Evolutionary conservation across 2,329 filamentous ascomycete genomes (phyloP), one percentile per base, ranked within the genome.

Genomic region (Gaeumannomyces sp.): DNA sequence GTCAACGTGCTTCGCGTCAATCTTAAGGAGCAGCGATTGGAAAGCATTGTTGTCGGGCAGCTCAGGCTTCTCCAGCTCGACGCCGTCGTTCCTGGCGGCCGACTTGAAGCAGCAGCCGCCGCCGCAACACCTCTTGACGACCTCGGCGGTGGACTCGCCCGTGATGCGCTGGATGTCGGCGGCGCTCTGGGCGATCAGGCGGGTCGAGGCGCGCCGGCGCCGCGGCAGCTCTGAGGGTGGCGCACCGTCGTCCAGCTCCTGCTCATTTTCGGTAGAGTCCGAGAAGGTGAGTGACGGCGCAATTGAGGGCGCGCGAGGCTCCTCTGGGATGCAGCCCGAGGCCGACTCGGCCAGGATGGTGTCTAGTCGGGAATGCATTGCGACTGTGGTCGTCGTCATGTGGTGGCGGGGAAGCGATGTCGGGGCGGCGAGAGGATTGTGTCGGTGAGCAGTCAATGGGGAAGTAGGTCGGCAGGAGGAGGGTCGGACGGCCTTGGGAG

Each of bases 11-110:
- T 91, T 86, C 38, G 88, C 83, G 65, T 87, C 87, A 66, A 98
- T 83, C 71, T 89, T 90, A 70, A 98, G 83, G 63, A 88, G 82
- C 61, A 99, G 83, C 66, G 89, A 91, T 65, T 86, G 84, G 79
- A 91, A 99, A 22, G 95, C 95, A 66, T 89, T 84, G 71, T 96
- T 98, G 75, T 95, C 87, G 1, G 94, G 93, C 2, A 86, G 72
- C 22, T 79, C 71, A 27, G 89, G 75, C 8, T 72, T 73, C 71
- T 88, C 85, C 65, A 82, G 85, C 57, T 83, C 76, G 60, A 85
- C 67, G 38, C 77, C 78, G 2, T 79, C 74, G 62, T 76, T 78
- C 68, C 79, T 78, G 62, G 75, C 74, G 61, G 76, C 76, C 61
- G 81, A 67, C 62, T 78, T 81, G 75, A 87, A 80, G 71, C 85